A percentile compares a stretch with the other conserved stretches of the same genome.
Evolutionary conservation across 2,329 filamentous ascomycete genomes (phyloP).

Genomic region (Dryadomyces quercus-mongolicae): DNA sequence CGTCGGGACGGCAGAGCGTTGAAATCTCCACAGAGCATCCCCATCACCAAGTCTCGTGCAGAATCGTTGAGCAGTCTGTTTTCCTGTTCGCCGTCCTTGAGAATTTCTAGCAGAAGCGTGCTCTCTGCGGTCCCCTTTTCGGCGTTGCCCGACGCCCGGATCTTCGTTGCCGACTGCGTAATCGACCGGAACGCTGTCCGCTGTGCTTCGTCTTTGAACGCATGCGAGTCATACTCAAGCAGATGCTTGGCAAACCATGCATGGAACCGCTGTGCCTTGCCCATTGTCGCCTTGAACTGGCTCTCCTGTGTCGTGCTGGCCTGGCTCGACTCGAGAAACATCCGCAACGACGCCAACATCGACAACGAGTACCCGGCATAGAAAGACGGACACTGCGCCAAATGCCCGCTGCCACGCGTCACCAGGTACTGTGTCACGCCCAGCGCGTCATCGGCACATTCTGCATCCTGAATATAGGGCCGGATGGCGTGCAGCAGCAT

Average conservation of each 20-base stretch:
- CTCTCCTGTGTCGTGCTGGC: slow-evolving; percentile 75
- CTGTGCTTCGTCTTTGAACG: slow-evolving; percentile 35
- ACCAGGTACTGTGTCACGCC: slow-evolving; percentile 81
- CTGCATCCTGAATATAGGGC: slow-evolving; percentile 66
- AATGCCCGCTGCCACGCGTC: slow-evolving; percentile 49
- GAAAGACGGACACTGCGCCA: slow-evolving; percentile 59
- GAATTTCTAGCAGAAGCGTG: slow-evolving; percentile 63
- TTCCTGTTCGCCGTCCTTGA: slow-evolving; percentile 56
- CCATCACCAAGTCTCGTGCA: slow-evolving; percentile 58
- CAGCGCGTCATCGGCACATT: slow-evolving; percentile 83
- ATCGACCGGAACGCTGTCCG: slow-evolving; percentile 53
- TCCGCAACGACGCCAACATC: slow-evolving; percentile 63
- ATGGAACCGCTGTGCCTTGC: slow-evolving; percentile 64
- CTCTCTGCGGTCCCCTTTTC: slow-evolving; percentile 63
- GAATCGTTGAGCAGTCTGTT: slow-evolving; percentile 56
- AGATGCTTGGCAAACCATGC: slow-evolving; percentile 66
- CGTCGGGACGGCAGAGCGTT: slow-evolving; percentile 41
- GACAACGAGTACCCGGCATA: slow-evolving; percentile 70
- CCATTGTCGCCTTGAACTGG: slow-evolving; percentile 66
- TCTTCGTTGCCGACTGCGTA: slow-evolving; percentile 53
- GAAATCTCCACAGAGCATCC: slow-evolving; percentile 66
- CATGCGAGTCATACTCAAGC: slow-evolving; percentile 43
- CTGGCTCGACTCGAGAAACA: slow-evolving; percentile 63
- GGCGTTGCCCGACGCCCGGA: slow-evolving; percentile 58
- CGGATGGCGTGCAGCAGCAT: slow-evolving; percentile 77